Evolutionary conservation across 2,329 filamentous ascomycete species (phyloP), one percentile per base, ranked within the genome.

Genomic region (Clarireedia sp.): DNA sequence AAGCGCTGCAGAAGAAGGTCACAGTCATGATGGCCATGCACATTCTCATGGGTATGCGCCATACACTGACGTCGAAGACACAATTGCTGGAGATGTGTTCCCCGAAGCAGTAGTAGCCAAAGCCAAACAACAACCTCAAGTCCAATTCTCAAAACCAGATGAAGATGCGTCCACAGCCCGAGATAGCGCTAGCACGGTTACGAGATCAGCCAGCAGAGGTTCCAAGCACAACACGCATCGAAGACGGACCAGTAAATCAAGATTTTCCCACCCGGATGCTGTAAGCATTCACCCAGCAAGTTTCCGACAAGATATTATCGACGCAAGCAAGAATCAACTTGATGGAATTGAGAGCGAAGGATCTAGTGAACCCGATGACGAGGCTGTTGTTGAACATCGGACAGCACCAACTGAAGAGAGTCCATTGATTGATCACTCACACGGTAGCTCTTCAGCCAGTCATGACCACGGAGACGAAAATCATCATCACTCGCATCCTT

Each of bases 261-360:
- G 82, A 63, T 78, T 86, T 60, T 73, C 82, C 57, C 83, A 79
- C 74, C 73, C 90, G 75, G 72, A 85, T 36, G 80, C 90, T 54
- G 86, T 85, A 24, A 89, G 86, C 68, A 88, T 95, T 51, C 88
- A 96, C 68, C 94, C 94, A 2, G 87, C 90, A 23, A 92, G 86
- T 60, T 90, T 97, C 75, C 80, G 94, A 62, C 88, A 95, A 69
- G 90, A 92, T 55, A 96, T 99, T 63, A 95, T 97, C 62, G 85
- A 86, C 38, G 89, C 89, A n/a, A 86, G 84, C 57, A 80, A 82
- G 50, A 75, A 83, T 46, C 82, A 81, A 40, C 74, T 77, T 3
- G 78, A 82, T 3, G 79, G 80, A 24, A 75, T 77, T 50, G 82
- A 82, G 29, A 80, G 76, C 56, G 79, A 80, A 16, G 77, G 78